Evolutionary conservation across 1,139 yeast genomes (phyloP), one percentile per base, ranked within the genome.

Genomic region (Geotrichum citri-aurantii): DNA sequence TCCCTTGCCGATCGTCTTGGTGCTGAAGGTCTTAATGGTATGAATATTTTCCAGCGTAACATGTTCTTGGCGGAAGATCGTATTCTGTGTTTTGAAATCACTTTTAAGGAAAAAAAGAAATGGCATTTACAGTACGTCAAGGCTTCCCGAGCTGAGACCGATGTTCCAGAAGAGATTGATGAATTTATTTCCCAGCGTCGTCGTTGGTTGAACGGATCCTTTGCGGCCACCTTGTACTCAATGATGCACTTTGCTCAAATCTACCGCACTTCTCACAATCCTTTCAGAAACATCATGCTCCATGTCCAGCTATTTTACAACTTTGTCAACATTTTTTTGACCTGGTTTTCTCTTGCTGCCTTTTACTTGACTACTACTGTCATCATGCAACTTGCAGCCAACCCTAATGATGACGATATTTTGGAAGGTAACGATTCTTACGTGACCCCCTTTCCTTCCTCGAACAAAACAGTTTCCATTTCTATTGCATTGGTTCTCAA

Each of bases 1-100:
- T 73, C 79, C 0, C 65, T 76, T 55, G 71, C 77, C 6, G 65
- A 65, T 26, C 66, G 77, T 1, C 76, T 88, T 61, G 80, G 80
- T 27, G 72, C 70, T 50, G 75, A 77, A 64, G 79, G 78, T 10
- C 69, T 77, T 54, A 79, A 80, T 58, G 84, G 81, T 56, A 78
- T 78, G 72, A 78, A 80, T 60, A 89, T 92, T 67, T 91, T 93
- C 74, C 88, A 89, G 59, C 92, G 96, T 11, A 91, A 91, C 68
- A 91, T 91, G 97, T 91, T 91, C 69, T 76, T 91, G 63, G 98
- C 98, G 1, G 98, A 92, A 75, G 98, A 92, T 76, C 85, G 98
- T 76, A 90, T 92, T 63, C 75, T 92, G 62, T 92, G 97, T 73
- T 90, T 95, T 83, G 98, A 91, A 71, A 81, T 92, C 57, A 90